Evolutionary conservation across 1,284 basidiomycete species (phyloP), one percentile per base, ranked within the genome.

Genomic region (Ustilago nuda): DNA sequence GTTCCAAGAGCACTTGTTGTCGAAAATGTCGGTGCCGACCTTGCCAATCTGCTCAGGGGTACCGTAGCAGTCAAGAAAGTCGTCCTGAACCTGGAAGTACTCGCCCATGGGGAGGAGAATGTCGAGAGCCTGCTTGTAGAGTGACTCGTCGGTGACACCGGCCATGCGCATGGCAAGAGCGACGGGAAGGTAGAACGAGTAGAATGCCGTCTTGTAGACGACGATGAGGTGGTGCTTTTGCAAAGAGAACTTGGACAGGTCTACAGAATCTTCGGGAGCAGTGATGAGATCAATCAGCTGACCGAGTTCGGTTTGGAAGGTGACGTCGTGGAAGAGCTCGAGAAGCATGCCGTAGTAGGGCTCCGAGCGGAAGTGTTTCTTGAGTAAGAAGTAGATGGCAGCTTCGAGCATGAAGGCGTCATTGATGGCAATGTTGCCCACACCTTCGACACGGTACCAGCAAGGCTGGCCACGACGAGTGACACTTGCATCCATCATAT

Each of bases 1-100:
- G 84, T 92, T 92, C 97, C 96, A 99, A 46, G 93, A 93, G 88
- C 97, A 99, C 88, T 99, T 99, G 91, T 98, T 98, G 88, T 99
- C 96, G 66, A 97, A 87, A 83, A 99, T 99, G 87, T 99, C 97
- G 23, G 96, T 98, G 36, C 96, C 97, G 76, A 98, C 91, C 88
- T 99, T 99, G 74, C 96, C 97, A 63, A 98, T 93, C 80, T 93
- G 90, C 87, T 95, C 94, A 0, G 94, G 94, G 2, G 93, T 90
- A 12, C 92, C 94, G 58, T 92, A 92, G 85, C 92, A 97, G 87
- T 99, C 96, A 78, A 99, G 91, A 88, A 92, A 98, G 87, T 99
- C 97, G 87, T 99, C 96, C 87, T 99, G 96, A 56, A 97, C 90
- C 88, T 99, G 96, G 91, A 98, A 99, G 88, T 98, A 99, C 87